Evolutionary conservation across 78 protist genomes (phyloP).

Genomic region (Tieghemostelium lacteum): DNA sequence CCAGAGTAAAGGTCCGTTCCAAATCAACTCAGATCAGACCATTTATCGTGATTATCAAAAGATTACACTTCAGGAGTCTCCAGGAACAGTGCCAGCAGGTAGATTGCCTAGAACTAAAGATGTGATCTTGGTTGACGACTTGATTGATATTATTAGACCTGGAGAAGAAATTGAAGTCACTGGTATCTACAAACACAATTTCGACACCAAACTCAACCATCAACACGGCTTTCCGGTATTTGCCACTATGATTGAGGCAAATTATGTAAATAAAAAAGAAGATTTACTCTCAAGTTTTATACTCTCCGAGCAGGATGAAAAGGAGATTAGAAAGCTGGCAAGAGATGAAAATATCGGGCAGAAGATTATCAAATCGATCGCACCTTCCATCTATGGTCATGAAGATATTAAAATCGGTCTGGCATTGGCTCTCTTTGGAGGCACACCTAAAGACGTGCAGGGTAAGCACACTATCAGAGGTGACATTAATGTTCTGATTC

Average conservation of each 20-base stretch:
- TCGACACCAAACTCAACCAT: slow-evolving; percentile 88
- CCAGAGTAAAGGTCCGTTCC: slow-evolving; percentile 91
- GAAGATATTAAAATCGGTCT: slow-evolving; percentile 97
- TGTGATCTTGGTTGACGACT: slow-evolving; percentile 93
- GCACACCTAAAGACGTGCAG: slow-evolving; percentile 73
- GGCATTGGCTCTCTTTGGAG: slow-evolving; percentile 98
- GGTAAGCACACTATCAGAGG: slow-evolving; percentile 97
- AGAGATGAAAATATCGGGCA: slow-evolving; percentile 84
- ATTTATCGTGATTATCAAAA: slow-evolving; percentile 97
- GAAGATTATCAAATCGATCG: slow-evolving; percentile 94
- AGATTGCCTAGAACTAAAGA: slow-evolving; percentile 98
- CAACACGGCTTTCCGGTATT: slow-evolving; percentile 99
- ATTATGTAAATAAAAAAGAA: slow-evolving; percentile 82
- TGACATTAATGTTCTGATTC: slow-evolving; percentile 99
- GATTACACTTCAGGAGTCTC: slow-evolving; percentile 97
- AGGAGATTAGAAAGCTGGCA: slow-evolving; percentile 80
- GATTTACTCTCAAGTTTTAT: slow-evolving; percentile 68
- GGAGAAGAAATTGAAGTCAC: slow-evolving; percentile 98
- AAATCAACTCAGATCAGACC: slow-evolving; percentile 90
- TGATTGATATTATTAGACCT: slow-evolving; percentile 96
- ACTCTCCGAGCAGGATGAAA: slow-evolving; percentile 93
- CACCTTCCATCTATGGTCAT: slow-evolving; percentile 99
- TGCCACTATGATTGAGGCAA: slow-evolving; percentile 97
- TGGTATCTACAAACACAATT: slow-evolving; percentile 92
- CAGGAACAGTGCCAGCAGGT: slow-evolving; percentile 99